Evolutionary conservation across 768 basidiomycete species (phyloP).

Genomic region (Podaxis mareebaensis): DNA sequence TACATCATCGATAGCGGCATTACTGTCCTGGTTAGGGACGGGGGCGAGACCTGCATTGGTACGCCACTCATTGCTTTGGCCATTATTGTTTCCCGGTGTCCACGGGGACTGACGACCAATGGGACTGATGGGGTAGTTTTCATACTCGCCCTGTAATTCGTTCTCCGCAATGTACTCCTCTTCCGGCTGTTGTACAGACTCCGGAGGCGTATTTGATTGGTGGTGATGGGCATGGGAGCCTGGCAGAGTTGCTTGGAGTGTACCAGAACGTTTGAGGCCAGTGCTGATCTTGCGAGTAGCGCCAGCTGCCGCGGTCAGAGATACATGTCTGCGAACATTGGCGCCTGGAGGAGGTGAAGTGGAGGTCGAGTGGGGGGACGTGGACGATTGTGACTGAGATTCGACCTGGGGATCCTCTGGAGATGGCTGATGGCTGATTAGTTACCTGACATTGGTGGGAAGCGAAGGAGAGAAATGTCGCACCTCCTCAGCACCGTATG

Average conservation of each 20-base stretch:
- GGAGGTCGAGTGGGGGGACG: conserved; percentile 61
- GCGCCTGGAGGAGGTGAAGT: conserved; percentile 72
- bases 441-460: conserved; percentile 16
- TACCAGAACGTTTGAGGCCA: conserved; percentile 75
- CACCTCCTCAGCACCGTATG: conserved; percentile 67
- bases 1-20: conserved; percentile 67
- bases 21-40: conserved; percentile 30
- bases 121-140: conserved; percentile 55
- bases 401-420: conserved; percentile 29
- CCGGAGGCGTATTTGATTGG: conserved; percentile 36
- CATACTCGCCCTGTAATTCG: conserved; percentile 53
- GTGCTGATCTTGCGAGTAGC: conserved; percentile 47
- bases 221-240: conserved; percentile 33
- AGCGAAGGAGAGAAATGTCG: conserved; percentile 20
- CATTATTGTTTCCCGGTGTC: conserved; percentile 32
- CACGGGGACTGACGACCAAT: conserved; percentile 70
- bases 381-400: conserved; percentile 48
- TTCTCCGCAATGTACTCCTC: conserved; percentile 49
- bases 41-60: conserved; percentile 24
- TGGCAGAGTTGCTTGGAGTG: conserved; percentile 56
- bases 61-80: conserved; percentile 60
- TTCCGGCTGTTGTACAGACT: conserved; percentile 38
- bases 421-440: conserved; percentile 39
- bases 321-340: conserved; percentile 77
- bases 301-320: conserved; percentile 63